These are phyloP conservation scores for Dunaliella salina DNA, from an alignment of 163 green algal genomes.

Conservation along the genomic window DNA sequence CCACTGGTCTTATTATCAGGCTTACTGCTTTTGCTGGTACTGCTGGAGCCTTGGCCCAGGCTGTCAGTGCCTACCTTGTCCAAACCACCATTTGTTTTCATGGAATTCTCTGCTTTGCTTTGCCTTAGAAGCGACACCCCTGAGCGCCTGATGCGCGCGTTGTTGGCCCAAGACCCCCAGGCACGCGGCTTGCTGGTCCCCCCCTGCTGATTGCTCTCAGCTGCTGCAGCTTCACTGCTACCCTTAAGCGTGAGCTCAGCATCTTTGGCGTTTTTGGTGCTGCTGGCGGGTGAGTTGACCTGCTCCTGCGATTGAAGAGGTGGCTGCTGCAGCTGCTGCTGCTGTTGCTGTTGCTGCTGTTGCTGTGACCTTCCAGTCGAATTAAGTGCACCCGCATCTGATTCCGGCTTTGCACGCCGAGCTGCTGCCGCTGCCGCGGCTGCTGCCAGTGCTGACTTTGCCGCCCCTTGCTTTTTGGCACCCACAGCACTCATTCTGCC, in stretches of 20 bases:
- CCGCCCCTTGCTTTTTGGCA: not conserved
- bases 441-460: not conserved
- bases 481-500: not conserved
- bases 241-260: not conserved
- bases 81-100: no score
- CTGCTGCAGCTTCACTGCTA: not conserved
- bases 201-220: not conserved
- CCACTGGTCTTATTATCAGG: not conserved
- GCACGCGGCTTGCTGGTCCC: not conserved
- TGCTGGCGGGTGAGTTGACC: no score
- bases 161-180: conserved; percentile 29
- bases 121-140: conserved; percentile 23
- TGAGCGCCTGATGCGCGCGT: conserved; percentile 17
- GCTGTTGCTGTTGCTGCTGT: no score
- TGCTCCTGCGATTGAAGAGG: no score
- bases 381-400: not conserved
- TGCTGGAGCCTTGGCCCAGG: no score
- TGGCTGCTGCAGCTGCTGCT: no score
- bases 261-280: not conserved
- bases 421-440: conserved; percentile 8
- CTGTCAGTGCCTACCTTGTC: no score
- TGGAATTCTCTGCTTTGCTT: not conserved
- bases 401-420: not conserved
- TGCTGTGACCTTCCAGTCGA: no score
- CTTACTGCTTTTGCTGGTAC: not conserved